phyloP scores from a whole-genome alignment of 2,329 filamentous ascomycete genomes.

The Diplodia scrobiculata region DNA sequence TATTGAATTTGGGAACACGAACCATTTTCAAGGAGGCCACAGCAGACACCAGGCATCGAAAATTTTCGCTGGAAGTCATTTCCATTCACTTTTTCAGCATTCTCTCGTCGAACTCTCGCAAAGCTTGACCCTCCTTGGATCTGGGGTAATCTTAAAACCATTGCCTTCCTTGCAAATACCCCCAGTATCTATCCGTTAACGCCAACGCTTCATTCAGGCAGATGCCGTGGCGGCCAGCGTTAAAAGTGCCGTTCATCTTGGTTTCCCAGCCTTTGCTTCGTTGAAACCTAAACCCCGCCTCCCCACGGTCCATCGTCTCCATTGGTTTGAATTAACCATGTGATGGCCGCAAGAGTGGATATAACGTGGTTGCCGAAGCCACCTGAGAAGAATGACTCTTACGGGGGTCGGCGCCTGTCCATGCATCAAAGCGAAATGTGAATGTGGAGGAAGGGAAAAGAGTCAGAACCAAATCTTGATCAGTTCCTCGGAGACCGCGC shows the following conservation, averaged over 20 bases:
- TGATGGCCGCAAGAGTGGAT: background rate
- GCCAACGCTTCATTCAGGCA: background rate
- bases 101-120: background rate
- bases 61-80: background rate
- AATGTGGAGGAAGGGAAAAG: background rate
- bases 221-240: background rate
- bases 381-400: background rate
- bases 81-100: background rate
- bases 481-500: constrained; percentile 69
- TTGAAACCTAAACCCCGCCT: background rate
- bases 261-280: background rate
- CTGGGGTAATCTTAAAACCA: background rate
- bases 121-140: background rate
- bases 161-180: background rate
- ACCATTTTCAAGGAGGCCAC: too few species aligned
- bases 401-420: background rate
- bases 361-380: background rate
- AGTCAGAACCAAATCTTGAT: constrained; percentile 62
- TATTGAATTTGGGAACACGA: too few species aligned
- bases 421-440: background rate
- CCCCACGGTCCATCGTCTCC: background rate
- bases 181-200: background rate
- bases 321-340: background rate
- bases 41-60: background rate
- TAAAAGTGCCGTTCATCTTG: background rate